Evolutionary conservation across 2,329 filamentous ascomycete species (phyloP), one percentile per base, ranked within the genome.

Genomic region (Fusarium haematococcum): DNA sequence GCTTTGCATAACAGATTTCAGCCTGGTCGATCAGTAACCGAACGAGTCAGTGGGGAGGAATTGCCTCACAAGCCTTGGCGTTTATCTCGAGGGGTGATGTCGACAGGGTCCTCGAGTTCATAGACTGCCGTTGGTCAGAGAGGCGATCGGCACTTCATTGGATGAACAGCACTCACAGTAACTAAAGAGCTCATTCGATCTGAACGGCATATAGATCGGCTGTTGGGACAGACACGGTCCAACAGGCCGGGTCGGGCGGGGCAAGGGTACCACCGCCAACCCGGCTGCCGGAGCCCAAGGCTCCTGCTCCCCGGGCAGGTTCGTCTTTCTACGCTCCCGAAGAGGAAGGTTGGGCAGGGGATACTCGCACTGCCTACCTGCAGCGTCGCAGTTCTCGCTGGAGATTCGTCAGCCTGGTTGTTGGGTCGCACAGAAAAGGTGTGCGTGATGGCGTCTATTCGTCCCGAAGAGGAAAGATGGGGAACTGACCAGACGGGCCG

Each of bases 251-350:
- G 72, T 39, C 16, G 45, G 39, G n/a, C 27, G 48, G 5, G 72
- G 50, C n/a, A 74, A 25, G 7, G 41, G 41, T 33, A 58, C 20
- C 14, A 58, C n/a, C 30, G 59, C 37, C 61, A 45, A 27, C 9
- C 13, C 23, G 6, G 63, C 27, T 6, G 37, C 35, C 7, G 67
- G 23, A 16, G 41, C 18, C 75, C 75, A 77, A 5, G 75, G 70
- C 35, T 74, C 63, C 58, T 77, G 75, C 48, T 77, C 75, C 2
- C 75, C 75, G 1, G 75, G 75, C 0, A 77, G 69, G 27, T 39
- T 35, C 10, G 45, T 50, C 43, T 74, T 75, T 23, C 69, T 71
- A 4, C 73, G 68, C 30, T 77, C 75, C 4, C 75, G 73, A 6
- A 77, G 70, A 13, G 74, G 75, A 1, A 75, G 16, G 1, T 25